A percentile compares a stretch with the other conserved stretches of the same genome.
These are phyloP conservation scores for Penicillium bovifimosum DNA, from an alignment of 495 filamentous ascomycete genomes.

Conservation along the genomic window DNA sequence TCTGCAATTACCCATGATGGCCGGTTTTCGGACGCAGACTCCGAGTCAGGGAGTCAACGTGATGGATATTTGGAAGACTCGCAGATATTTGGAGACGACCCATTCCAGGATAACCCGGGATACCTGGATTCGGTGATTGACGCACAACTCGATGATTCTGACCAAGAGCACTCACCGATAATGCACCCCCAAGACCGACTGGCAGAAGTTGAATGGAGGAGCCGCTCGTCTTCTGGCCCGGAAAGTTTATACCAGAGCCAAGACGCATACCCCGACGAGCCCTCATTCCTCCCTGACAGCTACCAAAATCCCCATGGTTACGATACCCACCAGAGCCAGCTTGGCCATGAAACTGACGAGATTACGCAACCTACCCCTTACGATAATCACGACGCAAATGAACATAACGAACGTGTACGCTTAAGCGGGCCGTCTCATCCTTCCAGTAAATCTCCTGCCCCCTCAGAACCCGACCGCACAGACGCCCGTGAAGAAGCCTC, in stretches of 20 bases:
- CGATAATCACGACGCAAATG: slow-evolving; percentile 1
- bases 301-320: background rate
- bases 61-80: slow-evolving; percentile 31
- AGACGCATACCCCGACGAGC: background rate
- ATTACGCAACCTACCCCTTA: background rate
- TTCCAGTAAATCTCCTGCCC: slow-evolving; percentile 12
- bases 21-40: slow-evolving; percentile 42
- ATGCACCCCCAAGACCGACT: slow-evolving; percentile 2
- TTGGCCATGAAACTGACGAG: background rate
- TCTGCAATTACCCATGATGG: slow-evolving; percentile 39
- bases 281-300: background rate
- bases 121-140: slow-evolving; percentile 47
- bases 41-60: slow-evolving; percentile 25
- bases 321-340: slow-evolving; percentile 4
- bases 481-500: slow-evolving; percentile 18
- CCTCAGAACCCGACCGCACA: slow-evolving; percentile 24
- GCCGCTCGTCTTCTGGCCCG: background rate
- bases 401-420: background rate
- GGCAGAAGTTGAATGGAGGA: slow-evolving; percentile 3
- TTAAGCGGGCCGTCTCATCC: slow-evolving; percentile 1
- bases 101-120: slow-evolving; percentile 40
- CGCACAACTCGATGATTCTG: slow-evolving; percentile 40
- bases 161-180: slow-evolving; percentile 23
- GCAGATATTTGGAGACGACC: slow-evolving; percentile 29
- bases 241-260: background rate